Percentiles rank a stretch among this genome's conserved stretches.
Conservation (phyloP, 2,329 filamentous ascomycete genomes). For the Geosmithia putterillii region DNA sequence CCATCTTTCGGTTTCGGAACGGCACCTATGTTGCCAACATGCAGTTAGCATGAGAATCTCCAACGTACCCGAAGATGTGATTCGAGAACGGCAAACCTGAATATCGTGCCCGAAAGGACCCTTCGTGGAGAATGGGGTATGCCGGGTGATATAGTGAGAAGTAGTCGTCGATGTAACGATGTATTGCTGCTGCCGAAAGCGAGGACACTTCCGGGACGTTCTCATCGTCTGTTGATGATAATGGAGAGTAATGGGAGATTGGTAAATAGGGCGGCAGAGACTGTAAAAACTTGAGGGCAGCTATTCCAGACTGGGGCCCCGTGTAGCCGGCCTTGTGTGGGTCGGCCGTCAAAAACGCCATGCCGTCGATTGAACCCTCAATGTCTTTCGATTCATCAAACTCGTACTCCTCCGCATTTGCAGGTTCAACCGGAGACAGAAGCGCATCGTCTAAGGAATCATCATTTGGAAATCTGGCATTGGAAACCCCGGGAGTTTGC, state of each 20-base stretch:
- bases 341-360: conserved; percentile 6
- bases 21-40: conserved; percentile 5
- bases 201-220: background rate
- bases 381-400: conserved; percentile 15
- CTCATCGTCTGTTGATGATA: background rate
- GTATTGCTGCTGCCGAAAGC: background rate
- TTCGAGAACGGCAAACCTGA: background rate
- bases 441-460: background rate
- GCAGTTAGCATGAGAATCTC: background rate
- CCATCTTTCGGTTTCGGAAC: conserved; percentile 7
- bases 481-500: background rate
- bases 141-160: conserved; percentile 31
- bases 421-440: background rate
- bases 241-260: conserved; percentile 1
- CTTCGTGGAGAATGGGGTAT: conserved; percentile 33
- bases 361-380: conserved; percentile 10
- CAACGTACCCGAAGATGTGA: conserved; percentile 3
- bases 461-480: background rate
- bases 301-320: conserved; percentile 7
- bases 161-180: conserved; percentile 21
- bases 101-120: conserved; percentile 24
- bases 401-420: conserved; percentile 3
- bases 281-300: conserved; percentile 7
- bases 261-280: conserved; percentile 5
- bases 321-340: conserved; percentile 7